These are phyloP conservation scores for Takashimella koratensis DNA, from an alignment of 1,284 basidiomycete species.

Conservation along the genomic window DNA sequence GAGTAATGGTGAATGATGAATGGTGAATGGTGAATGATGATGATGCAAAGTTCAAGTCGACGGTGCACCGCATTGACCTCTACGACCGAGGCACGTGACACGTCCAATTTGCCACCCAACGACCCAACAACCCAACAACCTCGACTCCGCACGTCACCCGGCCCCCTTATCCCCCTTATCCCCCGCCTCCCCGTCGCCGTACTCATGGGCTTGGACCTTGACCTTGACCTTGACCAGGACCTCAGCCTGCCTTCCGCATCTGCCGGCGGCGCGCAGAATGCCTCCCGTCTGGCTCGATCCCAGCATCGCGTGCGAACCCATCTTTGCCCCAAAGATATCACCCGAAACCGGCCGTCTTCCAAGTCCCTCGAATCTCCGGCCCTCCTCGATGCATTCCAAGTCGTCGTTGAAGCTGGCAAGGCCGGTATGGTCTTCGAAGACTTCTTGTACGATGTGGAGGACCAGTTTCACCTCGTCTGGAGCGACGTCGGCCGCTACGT, in stretches of 20 bases:
- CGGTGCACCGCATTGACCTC: too few species aligned
- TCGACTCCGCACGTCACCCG: too few species aligned
- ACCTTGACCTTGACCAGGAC: slow-evolving; percentile 9
- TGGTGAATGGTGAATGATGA: too few species aligned
- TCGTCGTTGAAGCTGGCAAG: not conserved
- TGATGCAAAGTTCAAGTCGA: too few species aligned
- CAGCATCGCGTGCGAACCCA: not conserved
- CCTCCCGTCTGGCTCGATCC: not conserved
- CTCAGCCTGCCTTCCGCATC: not conserved
- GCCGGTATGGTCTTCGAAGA: not conserved
- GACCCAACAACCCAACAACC: too few species aligned
- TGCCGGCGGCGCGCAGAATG: too few species aligned
- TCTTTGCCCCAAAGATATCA: not conserved
- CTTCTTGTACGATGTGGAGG: slow-evolving; percentile 15
- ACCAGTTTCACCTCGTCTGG: slow-evolving; percentile 30
- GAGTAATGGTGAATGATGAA: too few species aligned
- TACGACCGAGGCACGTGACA: too few species aligned
- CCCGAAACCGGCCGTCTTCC: not conserved
- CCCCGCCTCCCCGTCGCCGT: too few species aligned
- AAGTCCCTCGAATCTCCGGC: not conserved
- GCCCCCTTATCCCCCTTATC: too few species aligned
- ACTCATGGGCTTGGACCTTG: slow-evolving; percentile 6
- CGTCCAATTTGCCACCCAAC: too few species aligned
- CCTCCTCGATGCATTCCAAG: not conserved
- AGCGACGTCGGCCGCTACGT: slow-evolving; percentile 26